Conservation (phyloP, 2,329 filamentous ascomycete genomes). For the Byssothecium circinans region DNA sequence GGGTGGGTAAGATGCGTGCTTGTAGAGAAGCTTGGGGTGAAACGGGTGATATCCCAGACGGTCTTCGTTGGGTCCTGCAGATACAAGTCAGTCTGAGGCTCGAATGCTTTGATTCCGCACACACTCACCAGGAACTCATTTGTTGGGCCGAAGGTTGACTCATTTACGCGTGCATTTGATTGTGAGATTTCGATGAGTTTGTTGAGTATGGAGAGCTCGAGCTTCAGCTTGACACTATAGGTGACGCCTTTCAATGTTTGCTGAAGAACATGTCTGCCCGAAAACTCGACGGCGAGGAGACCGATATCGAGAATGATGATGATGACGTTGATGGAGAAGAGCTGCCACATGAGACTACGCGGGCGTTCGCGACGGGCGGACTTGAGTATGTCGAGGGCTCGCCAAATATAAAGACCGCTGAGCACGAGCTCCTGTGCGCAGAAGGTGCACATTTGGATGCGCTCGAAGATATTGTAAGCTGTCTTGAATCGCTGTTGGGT, state of each 20-base stretch:
- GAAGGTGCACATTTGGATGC: slow-evolving; percentile 45
- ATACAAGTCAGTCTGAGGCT: no score
- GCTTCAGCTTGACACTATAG: slow-evolving; percentile 50
- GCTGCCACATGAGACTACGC: slow-evolving; percentile 38
- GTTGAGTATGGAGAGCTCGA: slow-evolving; percentile 57
- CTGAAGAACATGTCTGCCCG: slow-evolving; percentile 37
- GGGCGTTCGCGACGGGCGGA: slow-evolving; percentile 22
- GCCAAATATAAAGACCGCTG: slow-evolving; percentile 52
- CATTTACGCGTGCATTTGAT: slow-evolving; percentile 6
- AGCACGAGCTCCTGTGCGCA: slow-evolving; percentile 38
- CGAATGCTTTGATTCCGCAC: no score
- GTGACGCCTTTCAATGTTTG: slow-evolving; percentile 43
- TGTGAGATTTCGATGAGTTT: slow-evolving; percentile 34
- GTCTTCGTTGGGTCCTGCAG: slow-evolving; percentile 19
- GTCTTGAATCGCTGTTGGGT: slow-evolving; percentile 19
- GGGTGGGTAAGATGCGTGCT: slow-evolving; percentile 17
- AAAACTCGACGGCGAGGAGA: slow-evolving; percentile 38
- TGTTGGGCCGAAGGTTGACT: slow-evolving; percentile 14
- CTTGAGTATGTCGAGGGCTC: slow-evolving; percentile 48
- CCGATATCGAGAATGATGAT: slow-evolving; percentile 43
- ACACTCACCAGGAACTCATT: slow-evolving; percentile 18
- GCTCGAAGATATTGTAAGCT: slow-evolving; percentile 42
- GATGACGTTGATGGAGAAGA: slow-evolving; percentile 42
- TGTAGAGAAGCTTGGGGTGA: slow-evolving; percentile 18
- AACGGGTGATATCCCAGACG: slow-evolving; percentile 20